A percentile compares a stretch with the other conserved stretches of the same genome.
These are phyloP conservation scores for Clitopilus hobsonii DNA, from an alignment of 768 basidiomycete species.

Conservation along the genomic window DNA sequence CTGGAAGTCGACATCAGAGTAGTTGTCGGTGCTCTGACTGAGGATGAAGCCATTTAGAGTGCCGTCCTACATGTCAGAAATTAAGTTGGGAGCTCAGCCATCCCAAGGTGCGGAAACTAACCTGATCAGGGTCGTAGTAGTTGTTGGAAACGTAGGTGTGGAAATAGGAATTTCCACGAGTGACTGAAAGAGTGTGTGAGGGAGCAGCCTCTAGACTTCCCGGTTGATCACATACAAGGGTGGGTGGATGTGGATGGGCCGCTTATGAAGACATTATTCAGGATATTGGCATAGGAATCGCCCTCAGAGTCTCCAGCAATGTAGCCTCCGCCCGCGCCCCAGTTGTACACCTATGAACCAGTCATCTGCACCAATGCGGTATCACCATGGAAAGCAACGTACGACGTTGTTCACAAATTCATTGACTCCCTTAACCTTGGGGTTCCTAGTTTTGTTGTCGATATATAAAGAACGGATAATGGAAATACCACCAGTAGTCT, in stretches of 20 bases:
- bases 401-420: conserved; percentile 33
- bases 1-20: conserved; percentile 28
- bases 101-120: not conserved
- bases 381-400: conserved; percentile 5
- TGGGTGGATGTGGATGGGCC: conserved; percentile 25
- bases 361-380: not conserved
- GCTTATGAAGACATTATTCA: conserved; percentile 30
- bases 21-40: conserved; percentile 20
- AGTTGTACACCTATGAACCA: conserved; percentile 24
- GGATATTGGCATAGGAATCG: conserved; percentile 26
- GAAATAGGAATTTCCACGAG: conserved; percentile 31
- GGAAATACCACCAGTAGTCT: conserved; percentile 29
- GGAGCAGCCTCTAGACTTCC: not conserved
- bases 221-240: conserved; percentile 17
- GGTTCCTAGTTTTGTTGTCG: conserved; percentile 31
- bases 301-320: conserved; percentile 32
- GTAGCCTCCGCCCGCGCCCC: conserved; percentile 29
- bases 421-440: conserved; percentile 32
- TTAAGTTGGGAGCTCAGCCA: not conserved
- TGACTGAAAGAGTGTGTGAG: conserved; percentile 14
- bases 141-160: conserved; percentile 29
- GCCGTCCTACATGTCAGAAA: conserved; percentile 15
- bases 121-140: conserved; percentile 28
- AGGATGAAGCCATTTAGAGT: conserved; percentile 24
- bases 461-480: conserved; percentile 31